Evolutionary conservation across 2,329 filamentous ascomycete species (phyloP).

Genomic region (Penicillium sp.): DNA sequence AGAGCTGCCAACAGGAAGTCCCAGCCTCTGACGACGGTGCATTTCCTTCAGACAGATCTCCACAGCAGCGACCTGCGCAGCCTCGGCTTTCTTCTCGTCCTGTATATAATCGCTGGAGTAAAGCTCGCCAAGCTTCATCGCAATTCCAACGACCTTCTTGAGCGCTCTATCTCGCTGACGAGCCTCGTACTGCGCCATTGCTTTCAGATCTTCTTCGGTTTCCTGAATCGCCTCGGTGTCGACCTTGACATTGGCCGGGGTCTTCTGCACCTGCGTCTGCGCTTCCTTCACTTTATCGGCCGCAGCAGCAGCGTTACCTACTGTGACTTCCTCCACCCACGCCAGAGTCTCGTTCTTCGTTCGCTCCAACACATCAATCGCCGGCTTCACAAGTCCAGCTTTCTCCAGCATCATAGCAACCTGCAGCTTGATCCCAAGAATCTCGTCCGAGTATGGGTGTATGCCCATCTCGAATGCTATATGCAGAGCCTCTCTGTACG

Average conservation of each 20-base stretch:
- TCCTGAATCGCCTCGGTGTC: constrained; percentile 22
- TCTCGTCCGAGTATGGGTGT: constrained; percentile 87
- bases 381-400: constrained; percentile 64
- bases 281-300: constrained; percentile 12
- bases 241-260: constrained; percentile 19
- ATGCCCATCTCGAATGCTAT: constrained; percentile 70
- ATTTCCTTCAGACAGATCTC: constrained; percentile 75
- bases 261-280: constrained; percentile 18
- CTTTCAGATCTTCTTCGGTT: constrained; percentile 20
- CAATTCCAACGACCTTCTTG: constrained; percentile 70
- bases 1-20: constrained; percentile 62
- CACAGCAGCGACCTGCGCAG: constrained; percentile 74
- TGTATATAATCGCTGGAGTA: constrained; percentile 75
- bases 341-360: constrained; percentile 65
- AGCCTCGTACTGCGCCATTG: constrained; percentile 27
- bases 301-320: constrained; percentile 14
- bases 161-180: constrained; percentile 63
- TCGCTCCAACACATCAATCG: constrained; percentile 75
- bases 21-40: constrained; percentile 63
- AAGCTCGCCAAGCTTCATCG: constrained; percentile 79
- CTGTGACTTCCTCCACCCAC: constrained; percentile 32
- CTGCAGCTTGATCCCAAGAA: constrained; percentile 83
- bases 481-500: constrained; percentile 76
- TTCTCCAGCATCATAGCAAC: constrained; percentile 77
- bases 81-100: constrained; percentile 70